Base-by-base conservation (phyloP, 1,284 basidiomycete genomes). In the Trametes versicolor region DNA sequence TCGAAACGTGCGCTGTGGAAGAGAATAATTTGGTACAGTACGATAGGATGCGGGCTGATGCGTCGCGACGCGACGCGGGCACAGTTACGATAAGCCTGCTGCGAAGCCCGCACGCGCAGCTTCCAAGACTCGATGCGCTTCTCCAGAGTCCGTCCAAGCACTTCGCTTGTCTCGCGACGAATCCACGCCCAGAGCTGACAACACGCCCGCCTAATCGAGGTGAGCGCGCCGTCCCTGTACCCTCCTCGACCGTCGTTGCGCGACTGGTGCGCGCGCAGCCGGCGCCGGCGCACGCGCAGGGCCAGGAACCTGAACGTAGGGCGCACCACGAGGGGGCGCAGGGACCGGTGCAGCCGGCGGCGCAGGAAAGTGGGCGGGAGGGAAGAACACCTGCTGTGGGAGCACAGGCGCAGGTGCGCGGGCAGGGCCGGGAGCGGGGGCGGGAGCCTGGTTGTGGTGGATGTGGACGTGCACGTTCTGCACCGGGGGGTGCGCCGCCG, bases 391-490 rank as follows among this genome's bases (percentile, higher is more conserved):
- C 21, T 21, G 58, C 41, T 27, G 39, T 37, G 15, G 29, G 13
- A 29, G 37, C 12, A 36, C 27, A 51, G 48, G 57, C 13, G 34
- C 34, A 36, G 36, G n/a, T n/a, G n/a, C n/a, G n/a, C n/a, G 21
- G 36, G 36, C 52, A 36, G n/a, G 50, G 7, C 29, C 50, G 4
- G 56, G 56, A 4, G 23, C 21, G 10, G 45, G 45, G 2, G 21
- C 21, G 17, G 6, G 59, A 25, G 55, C 55, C 2, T 27, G 57
- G 2, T 51, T 47, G 29, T 63, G 63, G 54, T 64, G 62, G 58
- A 68, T 65, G 43, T 68, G 66, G n/a, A 65, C 60, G 41, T 67
- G 60, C 19, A 67, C 51, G 34, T 67, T 67, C 49, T 64, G 64
- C 32, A 67, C 60, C 29, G 62, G 41, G 10, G 50, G 51, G 17